phyloP scores from a whole-genome alignment of 331 rosid species.

The Quercus lobata region DNA sequence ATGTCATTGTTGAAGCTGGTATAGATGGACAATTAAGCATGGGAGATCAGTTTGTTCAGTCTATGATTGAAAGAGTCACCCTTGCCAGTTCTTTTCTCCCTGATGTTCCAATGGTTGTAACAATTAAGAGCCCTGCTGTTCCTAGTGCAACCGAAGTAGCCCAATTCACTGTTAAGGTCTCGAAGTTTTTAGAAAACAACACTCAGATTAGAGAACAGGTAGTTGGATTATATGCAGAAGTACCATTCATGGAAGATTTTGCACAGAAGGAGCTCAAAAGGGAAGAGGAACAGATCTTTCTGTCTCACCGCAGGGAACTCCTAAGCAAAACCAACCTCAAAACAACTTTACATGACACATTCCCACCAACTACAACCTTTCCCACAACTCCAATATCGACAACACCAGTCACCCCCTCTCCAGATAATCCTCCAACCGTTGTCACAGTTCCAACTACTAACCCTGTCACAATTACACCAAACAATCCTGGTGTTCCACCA shows the following conservation, averaged over 20 bases:
- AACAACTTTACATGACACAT: constrained; percentile 35
- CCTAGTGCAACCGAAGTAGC: constrained; percentile 37
- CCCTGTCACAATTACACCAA: constrained; percentile 54
- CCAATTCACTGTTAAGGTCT: constrained; percentile 31
- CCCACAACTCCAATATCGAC: constrained; percentile 54
- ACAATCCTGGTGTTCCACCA: constrained; percentile 41
- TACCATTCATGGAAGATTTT: constrained; percentile 36
- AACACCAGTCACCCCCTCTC: constrained; percentile 33
- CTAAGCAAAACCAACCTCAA: constrained; percentile 26
- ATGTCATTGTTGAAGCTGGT: constrained; percentile 44
- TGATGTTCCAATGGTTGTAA: constrained; percentile 47
- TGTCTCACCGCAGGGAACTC: constrained; percentile 33
- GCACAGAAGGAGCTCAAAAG: constrained; percentile 31
- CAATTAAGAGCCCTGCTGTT: constrained; percentile 35
- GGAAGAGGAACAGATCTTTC: constrained; percentile 35
- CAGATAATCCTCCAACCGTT: constrained; percentile 52
- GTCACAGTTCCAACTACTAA: constrained; percentile 74
- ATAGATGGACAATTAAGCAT: constrained; percentile 35
- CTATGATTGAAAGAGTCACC: constrained; percentile 31
- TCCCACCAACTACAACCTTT: constrained; percentile 47
- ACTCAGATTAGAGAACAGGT: constrained; percentile 29
- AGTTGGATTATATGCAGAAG: constrained; percentile 46
- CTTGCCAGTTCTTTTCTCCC: constrained; percentile 42
- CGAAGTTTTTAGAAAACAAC: constrained; percentile 41
- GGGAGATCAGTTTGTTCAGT: constrained; percentile 37